Conservation (phyloP, 805 yeast genomes). For the Saturnispora halmiae region DNA sequence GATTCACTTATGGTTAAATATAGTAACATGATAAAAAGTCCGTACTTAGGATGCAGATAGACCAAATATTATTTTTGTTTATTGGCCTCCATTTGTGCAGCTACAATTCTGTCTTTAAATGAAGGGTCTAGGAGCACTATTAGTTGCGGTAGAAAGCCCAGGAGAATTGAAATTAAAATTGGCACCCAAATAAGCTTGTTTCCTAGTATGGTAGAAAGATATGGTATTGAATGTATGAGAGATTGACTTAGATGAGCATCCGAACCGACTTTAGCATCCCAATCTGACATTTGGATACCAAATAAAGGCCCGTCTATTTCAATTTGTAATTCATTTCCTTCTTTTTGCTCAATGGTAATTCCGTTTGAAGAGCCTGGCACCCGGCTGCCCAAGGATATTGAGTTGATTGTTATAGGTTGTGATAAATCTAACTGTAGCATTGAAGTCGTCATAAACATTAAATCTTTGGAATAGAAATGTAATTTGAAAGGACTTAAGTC, state of each 20-base stretch:
- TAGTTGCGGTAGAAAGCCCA: slow-evolving; percentile 1
- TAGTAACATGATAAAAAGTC: background rate
- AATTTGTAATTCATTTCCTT: too few relatives aligned
- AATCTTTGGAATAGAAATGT: slow-evolving; percentile 7
- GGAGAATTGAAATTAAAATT: background rate
- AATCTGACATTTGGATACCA: background rate
- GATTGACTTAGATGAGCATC: background rate
- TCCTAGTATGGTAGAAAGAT: background rate
- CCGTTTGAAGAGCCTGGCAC: background rate
- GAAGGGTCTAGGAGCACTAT: slow-evolving; percentile 6
- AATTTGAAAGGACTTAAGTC: background rate
- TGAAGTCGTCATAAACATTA: slow-evolving; percentile 5
- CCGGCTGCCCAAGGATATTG: background rate
- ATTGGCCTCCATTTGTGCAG: slow-evolving; percentile 5
- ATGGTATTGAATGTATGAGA: background rate
- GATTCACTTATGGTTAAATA: background rate
- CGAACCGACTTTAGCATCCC: background rate
- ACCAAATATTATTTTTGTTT: background rate
- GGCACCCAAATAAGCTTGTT: background rate
- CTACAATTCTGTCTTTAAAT: slow-evolving; percentile 6
- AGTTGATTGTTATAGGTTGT: background rate
- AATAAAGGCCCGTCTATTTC: background rate
- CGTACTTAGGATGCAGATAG: too few relatives aligned
- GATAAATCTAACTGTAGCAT: background rate
- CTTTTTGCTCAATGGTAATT: background rate